Base-by-base conservation (phyloP, 768 basidiomycete genomes). In the Suillus brevipes region DNA sequence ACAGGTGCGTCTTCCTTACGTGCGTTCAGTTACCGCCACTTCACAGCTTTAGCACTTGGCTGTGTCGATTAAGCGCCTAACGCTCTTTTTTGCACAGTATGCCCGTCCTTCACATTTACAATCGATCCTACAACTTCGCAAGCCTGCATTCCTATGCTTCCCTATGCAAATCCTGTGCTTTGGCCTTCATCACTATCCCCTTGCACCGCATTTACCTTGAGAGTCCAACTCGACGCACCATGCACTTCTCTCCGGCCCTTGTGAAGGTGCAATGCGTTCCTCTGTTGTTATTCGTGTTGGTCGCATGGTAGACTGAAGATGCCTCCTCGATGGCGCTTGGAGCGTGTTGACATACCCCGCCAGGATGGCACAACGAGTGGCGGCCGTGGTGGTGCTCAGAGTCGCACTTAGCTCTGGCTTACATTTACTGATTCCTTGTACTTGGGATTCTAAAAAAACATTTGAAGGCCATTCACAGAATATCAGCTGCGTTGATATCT, bases 271-370 rank as follows among this genome's bases (percentile, higher is more conserved):
- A 56, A 36, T 12, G 55, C 34, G 10, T 56, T 56, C 12, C n/a
- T 56, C 12, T 56, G 55, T 3, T 56, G 36, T n/a, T 36, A 56
- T 10, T 36, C 34, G 6, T 56, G 55, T n/a, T 37, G n/a, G n/a
- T 56, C 55, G n/a, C 55, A 56, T 36, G 55, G 55, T 6, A 56
- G 55, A 37, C 34, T 56, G 13, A 56, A 34, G n/a, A 56, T 56
- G 34, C 55, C 55, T 14, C 34, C 55, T 3, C 28, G 28, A 31
- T 53, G 52, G 52, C 52, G 28, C 18, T 31, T 53, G 52, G 52
- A 53, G 52, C 52, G 52, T 13, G 28, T 31, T 18, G 52, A 53
- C 50, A 16, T 52, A 10, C 52, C 28, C 1, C 52, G 2, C 9
- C 16, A 53, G 52, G 52, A 53, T 52, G 49, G 25, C 25, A 6